Conservation (phyloP, 352 stramenopile genomes). For the Thalassiosira exigua region DNA sequence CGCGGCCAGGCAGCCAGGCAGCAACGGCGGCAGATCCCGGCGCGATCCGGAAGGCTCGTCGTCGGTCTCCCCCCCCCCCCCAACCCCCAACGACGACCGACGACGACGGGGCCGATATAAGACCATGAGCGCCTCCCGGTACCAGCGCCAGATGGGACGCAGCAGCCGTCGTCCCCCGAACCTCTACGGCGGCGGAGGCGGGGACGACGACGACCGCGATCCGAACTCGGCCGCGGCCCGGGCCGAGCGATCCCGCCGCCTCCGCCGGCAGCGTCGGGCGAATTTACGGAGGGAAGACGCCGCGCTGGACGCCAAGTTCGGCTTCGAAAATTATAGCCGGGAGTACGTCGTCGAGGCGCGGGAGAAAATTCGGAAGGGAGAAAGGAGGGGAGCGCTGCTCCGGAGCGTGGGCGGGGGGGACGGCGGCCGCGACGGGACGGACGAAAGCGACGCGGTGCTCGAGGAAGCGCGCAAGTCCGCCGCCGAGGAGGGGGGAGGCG, state of each 20-base stretch:
- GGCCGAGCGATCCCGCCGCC: neutral
- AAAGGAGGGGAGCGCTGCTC: neutral
- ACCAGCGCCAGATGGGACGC: constrained; percentile 49
- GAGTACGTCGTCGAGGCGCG: constrained; percentile 5
- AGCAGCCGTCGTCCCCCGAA: constrained; percentile 4
- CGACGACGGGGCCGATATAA: no score
- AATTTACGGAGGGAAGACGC: constrained; percentile 21
- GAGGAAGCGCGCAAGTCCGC: neutral
- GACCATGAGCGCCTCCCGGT: no score
- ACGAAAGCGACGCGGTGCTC: neutral
- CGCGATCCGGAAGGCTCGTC: no score
- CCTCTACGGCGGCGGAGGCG: constrained; percentile 14
- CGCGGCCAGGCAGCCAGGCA: no score
- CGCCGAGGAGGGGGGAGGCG: neutral
- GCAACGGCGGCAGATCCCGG: no score
- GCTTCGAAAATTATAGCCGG: constrained; percentile 31
- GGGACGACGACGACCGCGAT: neutral
- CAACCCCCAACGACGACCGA: no score
- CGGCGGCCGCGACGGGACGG: no score
- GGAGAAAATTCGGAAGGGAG: constrained; percentile 3
- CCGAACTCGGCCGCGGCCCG: neutral
- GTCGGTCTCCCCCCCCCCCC: no score
- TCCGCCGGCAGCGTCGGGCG: constrained; percentile 24
- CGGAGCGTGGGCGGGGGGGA: constrained; percentile 5
- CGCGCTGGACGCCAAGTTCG: constrained; percentile 34